phyloP scores from a whole-genome alignment of 345 rosid genomes.

The Bretschneidera sinensis region DNA sequence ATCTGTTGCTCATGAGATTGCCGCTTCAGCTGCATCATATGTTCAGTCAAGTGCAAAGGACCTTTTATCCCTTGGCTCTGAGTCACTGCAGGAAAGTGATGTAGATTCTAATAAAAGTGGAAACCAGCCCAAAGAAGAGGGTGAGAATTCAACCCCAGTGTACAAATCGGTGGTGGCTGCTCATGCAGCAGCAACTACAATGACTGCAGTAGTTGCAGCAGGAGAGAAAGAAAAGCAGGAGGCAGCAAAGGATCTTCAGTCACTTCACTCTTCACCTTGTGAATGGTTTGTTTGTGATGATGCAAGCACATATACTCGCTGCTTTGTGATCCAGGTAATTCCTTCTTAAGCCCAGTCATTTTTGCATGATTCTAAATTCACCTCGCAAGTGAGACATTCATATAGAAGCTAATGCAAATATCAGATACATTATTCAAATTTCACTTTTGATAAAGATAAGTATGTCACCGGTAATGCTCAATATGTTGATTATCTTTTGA shows the following conservation, averaged over 20 bases:
- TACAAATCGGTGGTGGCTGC: constrained; percentile 82
- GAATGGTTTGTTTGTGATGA: constrained; percentile 95
- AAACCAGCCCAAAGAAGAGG: constrained; percentile 23
- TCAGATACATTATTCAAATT: background rate
- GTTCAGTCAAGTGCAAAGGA: constrained; percentile 54
- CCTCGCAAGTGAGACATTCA: background rate
- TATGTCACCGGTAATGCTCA: background rate
- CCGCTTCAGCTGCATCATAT: constrained; percentile 89
- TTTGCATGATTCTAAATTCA: background rate
- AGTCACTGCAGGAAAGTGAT: constrained; percentile 12
- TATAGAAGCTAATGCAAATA: background rate
- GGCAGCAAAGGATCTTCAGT: constrained; percentile 73
- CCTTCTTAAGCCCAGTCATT: background rate
- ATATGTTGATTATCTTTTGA: constrained; percentile 1
- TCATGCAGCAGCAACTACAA: constrained; percentile 68
- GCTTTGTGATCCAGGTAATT: constrained; percentile 79
- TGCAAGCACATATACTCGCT: constrained; percentile 55
- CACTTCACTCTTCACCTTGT: constrained; percentile 79
- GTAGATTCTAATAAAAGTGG: constrained; percentile 9
- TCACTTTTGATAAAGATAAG: background rate
- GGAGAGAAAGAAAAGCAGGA: constrained; percentile 75
- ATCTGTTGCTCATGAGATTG: constrained; percentile 67
- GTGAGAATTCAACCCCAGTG: constrained; percentile 23
- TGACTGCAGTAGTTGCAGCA: constrained; percentile 85
- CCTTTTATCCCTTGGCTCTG: constrained; percentile 28